Evolutionary conservation across 1,139 yeast species (phyloP).

Genomic region (Debaryomycetaceae sp.): DNA sequence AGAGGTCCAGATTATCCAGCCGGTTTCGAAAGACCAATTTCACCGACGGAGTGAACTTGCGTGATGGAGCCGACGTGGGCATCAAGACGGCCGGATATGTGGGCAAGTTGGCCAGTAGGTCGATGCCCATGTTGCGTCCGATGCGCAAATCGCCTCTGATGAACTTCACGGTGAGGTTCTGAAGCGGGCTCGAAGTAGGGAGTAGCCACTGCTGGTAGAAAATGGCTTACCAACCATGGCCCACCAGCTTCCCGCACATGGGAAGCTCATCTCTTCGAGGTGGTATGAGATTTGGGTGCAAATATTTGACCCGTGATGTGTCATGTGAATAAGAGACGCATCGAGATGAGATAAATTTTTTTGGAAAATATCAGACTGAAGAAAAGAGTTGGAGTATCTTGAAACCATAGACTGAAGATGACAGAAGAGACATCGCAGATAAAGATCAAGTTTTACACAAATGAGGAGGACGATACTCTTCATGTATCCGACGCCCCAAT

Average conservation of each 20-base stretch:
- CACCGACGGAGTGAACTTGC: slow-evolving; percentile 12
- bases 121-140: slow-evolving; percentile 19
- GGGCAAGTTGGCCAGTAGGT: slow-evolving; percentile 21
- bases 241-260: no score
- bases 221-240: no score
- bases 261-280: no score
- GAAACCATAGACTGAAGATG: slow-evolving; percentile 11
- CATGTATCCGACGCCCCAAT: slow-evolving; percentile 81
- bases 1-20: slow-evolving; percentile 20
- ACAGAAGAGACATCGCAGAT: slow-evolving; percentile 43
- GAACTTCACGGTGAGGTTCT: slow-evolving; percentile 16
- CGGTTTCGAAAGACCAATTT: slow-evolving; percentile 16
- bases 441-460: slow-evolving; percentile 78
- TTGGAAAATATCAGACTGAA: slow-evolving; percentile 4
- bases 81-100: slow-evolving; percentile 21
- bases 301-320: slow-evolving; percentile 4
- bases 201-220: no score
- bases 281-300: neutral
- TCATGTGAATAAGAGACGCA: slow-evolving; percentile 2
- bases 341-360: slow-evolving; percentile 13
- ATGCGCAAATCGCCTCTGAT: slow-evolving; percentile 11
- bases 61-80: slow-evolving; percentile 22
- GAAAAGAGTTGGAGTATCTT: slow-evolving; percentile 1
- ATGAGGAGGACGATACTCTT: slow-evolving; percentile 71
- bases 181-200: neutral